Evolutionary conservation across 345 rosid genomes (phyloP).

Genomic region (Dipteronia sinensis): DNA sequence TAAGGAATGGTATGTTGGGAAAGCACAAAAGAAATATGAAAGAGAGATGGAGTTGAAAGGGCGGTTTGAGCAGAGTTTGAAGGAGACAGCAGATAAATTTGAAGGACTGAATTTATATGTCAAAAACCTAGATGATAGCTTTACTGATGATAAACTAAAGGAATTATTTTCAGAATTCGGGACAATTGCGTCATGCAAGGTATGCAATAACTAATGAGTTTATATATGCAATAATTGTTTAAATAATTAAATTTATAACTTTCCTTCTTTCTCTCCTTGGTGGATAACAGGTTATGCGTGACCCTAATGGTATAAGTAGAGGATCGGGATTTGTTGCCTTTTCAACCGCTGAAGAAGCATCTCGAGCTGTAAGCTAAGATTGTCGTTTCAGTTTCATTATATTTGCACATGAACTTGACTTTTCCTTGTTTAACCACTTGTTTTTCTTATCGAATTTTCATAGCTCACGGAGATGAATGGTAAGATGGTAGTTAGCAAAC

Average conservation of each 20-base stretch:
- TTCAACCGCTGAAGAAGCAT: conserved; percentile 79
- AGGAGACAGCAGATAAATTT: conserved; percentile 49
- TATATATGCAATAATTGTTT: neutral
- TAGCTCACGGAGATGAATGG: conserved; percentile 85
- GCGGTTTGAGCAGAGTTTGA: conserved; percentile 49
- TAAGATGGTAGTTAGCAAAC: conserved; percentile 87
- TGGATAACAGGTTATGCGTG: conserved; percentile 63
- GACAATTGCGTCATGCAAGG: conserved; percentile 47
- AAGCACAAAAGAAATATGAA: conserved; percentile 54
- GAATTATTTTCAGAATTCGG: conserved; percentile 46
- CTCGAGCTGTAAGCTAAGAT: conserved; percentile 54
- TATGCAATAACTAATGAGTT: neutral
- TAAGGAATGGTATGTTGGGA: conserved; percentile 54
- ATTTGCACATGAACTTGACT: neutral
- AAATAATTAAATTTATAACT: neutral
- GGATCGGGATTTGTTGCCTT: conserved; percentile 92
- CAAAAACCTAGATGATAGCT: conserved; percentile 52
- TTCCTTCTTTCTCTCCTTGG: neutral
- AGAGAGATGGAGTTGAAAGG: conserved; percentile 45
- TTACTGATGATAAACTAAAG: conserved; percentile 46
- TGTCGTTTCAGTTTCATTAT: neutral
- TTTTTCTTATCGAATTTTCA: neutral
- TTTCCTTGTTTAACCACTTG: neutral
- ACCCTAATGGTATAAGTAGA: conserved; percentile 69
- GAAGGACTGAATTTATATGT: conserved; percentile 49